Evolutionary conservation across 768 basidiomycete genomes (phyloP), one percentile per base, ranked within the genome.

Genomic region (Baorangia bicolor): DNA sequence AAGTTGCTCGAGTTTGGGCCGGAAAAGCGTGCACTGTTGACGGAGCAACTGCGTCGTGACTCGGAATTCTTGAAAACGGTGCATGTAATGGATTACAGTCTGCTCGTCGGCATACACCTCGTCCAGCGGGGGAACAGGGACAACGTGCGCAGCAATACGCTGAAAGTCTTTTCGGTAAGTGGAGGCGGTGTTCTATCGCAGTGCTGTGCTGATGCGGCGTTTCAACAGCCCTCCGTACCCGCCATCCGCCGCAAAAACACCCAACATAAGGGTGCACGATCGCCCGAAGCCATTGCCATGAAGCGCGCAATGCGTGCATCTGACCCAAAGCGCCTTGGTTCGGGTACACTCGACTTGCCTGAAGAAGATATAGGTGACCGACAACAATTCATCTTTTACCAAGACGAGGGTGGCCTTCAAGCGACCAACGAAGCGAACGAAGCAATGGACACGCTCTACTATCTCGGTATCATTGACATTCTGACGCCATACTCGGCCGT

Each of bases 401-500:
- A 95, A 64, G 95, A 99, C 67, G 97, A 98, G 63, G 94, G 94
- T 13, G 97, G 97, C 0, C 68, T 96, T 41, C 81, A 89, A 31
- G 92, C 94, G 34, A 97, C 96, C 18, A 86, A 95, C 69, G 95
- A 98, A 64, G 73, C 71, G 10, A 96, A 98, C 69, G 78, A 81
- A 20, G 71, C 78, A 2, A 72, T 87, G 73, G 87, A 88, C 60
- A 84, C 83, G 44, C 88, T 97, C 52, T 97, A 96, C 71, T 98
- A 98, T 71, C 77, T 98, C 10, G 96, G 97, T 23, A 83, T 99
- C 51, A 99, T 99, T 66, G 97, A 99, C 72, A 98, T 98, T 60
- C 75, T 95, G 56, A 98, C 97, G 25, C 96, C 95, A 2, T 99
- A 92, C 70, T 82, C 78, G 20, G 61, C 70, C 20, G 62, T 81